Evolutionary conservation across 768 basidiomycete genomes (phyloP).

Genomic region (Pleurotus tuber-regium): DNA sequence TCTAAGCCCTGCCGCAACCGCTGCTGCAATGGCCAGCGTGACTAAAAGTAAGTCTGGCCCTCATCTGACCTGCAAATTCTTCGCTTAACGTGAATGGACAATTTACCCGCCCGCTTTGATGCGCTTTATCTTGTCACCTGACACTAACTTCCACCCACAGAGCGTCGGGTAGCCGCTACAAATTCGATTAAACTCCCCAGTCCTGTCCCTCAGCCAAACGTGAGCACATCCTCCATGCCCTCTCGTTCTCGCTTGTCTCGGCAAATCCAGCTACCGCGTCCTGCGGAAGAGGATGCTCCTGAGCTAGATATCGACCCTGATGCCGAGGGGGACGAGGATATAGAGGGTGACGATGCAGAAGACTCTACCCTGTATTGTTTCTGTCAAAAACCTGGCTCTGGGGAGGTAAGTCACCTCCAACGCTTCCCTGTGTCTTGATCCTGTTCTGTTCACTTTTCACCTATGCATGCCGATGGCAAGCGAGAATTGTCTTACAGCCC

Average conservation of each 20-base stretch:
- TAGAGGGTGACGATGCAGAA: constrained; percentile 26
- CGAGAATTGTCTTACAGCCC: neutral
- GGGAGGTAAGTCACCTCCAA: constrained; percentile 31
- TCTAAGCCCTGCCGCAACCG: constrained; percentile 5
- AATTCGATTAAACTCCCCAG: constrained; percentile 37
- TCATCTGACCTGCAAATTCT: too few relatives aligned
- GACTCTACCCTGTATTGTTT: constrained; percentile 39
- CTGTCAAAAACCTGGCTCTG: constrained; percentile 38
- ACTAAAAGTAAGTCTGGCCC: constrained; percentile 11
- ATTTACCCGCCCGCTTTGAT: too few relatives aligned
- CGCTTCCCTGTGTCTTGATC: neutral
- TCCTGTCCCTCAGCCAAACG: constrained; percentile 23
- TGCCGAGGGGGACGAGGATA: constrained; percentile 18
- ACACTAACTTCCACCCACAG: constrained; percentile 18
- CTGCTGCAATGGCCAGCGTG: constrained; percentile 3
- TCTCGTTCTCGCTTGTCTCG: constrained; percentile 35
- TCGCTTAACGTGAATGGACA: too few relatives aligned
- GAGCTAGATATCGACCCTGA: constrained; percentile 16
- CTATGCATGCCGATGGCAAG: neutral
- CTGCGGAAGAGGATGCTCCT: constrained; percentile 10
- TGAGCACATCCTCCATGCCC: constrained; percentile 15
- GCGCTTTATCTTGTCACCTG: constrained; percentile 5
- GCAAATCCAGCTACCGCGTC: constrained; percentile 22
- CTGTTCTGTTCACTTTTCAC: neutral
- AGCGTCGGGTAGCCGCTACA: constrained; percentile 31